Conservation (phyloP, 2,329 filamentous ascomycete genomes). For the Tolypocladium tundrense region DNA sequence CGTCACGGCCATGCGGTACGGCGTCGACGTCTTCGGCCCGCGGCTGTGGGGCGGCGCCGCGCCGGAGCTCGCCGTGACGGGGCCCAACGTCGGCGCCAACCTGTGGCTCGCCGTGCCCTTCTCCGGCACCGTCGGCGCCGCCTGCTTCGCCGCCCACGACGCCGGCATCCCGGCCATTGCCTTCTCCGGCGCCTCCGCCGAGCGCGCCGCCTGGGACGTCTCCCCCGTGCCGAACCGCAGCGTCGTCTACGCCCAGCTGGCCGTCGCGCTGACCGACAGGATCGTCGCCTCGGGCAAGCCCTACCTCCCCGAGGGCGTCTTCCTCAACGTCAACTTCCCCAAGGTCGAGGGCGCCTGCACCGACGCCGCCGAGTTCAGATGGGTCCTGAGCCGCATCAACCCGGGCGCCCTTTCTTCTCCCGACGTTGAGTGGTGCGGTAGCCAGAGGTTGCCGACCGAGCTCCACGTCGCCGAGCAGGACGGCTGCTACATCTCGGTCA, state of each 20-base stretch:
- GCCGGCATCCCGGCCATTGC: constrained; percentile 55
- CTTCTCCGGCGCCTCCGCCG: constrained; percentile 47
- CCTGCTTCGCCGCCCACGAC: constrained; percentile 44
- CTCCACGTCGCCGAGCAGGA: constrained; percentile 34
- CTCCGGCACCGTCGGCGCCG: constrained; percentile 59
- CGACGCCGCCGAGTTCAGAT: constrained; percentile 45
- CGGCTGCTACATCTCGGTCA: constrained; percentile 54
- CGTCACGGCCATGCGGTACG: constrained; percentile 52
- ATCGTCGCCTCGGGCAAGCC: constrained; percentile 47
- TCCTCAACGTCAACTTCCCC: constrained; percentile 62
- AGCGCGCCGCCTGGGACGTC: constrained; percentile 42
- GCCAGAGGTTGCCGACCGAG: constrained; percentile 48
- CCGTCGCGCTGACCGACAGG: constrained; percentile 44
- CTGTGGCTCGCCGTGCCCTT: constrained; percentile 44
- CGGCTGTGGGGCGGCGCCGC: constrained; percentile 38
- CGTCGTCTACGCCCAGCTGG: constrained; percentile 53
- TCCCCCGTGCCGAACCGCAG: constrained; percentile 41
- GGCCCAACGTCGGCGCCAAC: constrained; percentile 50
- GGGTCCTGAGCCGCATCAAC: constrained; percentile 54
- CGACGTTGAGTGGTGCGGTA: constrained; percentile 50
- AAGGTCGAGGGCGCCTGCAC: constrained; percentile 39
- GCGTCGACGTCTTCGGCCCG: constrained; percentile 45
- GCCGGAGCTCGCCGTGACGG: constrained; percentile 2
- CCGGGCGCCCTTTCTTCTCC: constrained; percentile 37
- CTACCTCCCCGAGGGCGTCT: constrained; percentile 50